A percentile compares a stretch with the other conserved stretches of the same genome.
Evolutionary conservation across 148 eudicot genomes (phyloP).

Genomic region (Beta vulgaris): DNA sequence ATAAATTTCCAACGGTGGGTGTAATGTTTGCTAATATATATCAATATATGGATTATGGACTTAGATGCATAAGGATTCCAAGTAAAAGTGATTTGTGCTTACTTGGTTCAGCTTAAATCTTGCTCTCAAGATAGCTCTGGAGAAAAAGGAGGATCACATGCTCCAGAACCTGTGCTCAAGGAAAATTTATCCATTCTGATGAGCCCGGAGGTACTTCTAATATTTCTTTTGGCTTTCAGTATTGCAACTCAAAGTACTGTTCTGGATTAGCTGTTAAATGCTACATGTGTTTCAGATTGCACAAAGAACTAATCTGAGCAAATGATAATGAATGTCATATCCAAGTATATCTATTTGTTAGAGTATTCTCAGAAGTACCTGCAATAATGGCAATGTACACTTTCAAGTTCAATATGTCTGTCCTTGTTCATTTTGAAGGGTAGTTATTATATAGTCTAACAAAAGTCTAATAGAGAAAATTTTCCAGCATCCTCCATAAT

Average conservation of each 20-base stretch:
- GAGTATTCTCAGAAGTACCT: not conserved
- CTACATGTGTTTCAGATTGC: not conserved
- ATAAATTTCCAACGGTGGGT: constrained; percentile 52
- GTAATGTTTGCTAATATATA: not conserved
- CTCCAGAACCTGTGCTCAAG: constrained; percentile 31
- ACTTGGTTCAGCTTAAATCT: constrained; percentile 39
- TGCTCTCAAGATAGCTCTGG: constrained; percentile 29
- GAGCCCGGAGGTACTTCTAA: constrained; percentile 37
- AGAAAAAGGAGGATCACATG: constrained; percentile 36
- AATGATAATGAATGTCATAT: not conserved
- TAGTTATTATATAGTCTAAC: too few species aligned
- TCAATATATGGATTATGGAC: too few species aligned
- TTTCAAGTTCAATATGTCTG: not conserved
- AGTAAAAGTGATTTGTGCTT: constrained; percentile 4
- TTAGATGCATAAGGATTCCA: not conserved
- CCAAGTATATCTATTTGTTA: not conserved
- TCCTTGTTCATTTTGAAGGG: not conserved
- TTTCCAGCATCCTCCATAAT: too few species aligned
- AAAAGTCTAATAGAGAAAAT: too few species aligned
- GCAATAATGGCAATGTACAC: too few species aligned
- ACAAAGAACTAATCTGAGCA: not conserved
- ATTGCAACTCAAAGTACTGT: not conserved
- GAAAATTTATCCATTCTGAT: constrained; percentile 29
- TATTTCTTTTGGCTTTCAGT: not conserved
- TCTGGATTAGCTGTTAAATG: not conserved